phyloP scores from a whole-genome alignment of 1,284 basidiomycete species.

The Vanrija sp. region DNA sequence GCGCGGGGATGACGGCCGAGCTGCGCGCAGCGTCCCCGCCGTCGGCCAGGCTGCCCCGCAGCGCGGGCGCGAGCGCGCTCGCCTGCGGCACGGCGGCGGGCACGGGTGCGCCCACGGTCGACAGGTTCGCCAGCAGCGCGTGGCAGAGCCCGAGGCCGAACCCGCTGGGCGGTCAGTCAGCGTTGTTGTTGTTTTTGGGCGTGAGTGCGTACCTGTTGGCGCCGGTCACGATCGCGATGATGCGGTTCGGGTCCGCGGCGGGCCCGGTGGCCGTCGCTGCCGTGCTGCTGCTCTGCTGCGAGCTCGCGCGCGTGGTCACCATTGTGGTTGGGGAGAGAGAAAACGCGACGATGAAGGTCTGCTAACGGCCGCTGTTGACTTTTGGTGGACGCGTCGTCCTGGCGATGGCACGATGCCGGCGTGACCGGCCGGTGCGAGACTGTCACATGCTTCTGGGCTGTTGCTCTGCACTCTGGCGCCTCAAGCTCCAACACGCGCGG shows the following conservation, averaged over 20 bases:
- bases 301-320: neutral
- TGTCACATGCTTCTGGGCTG: too few relatives aligned
- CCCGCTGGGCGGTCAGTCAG: conserved; percentile 57
- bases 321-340: neutral
- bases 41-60: conserved; percentile 22
- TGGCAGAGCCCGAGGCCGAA: conserved; percentile 81
- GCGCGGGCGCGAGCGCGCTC: conserved; percentile 26
- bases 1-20: conserved; percentile 10
- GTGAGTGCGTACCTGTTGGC: conserved; percentile 60
- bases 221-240: conserved; percentile 61
- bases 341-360: too few relatives aligned
- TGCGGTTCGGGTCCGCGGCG: conserved; percentile 12
- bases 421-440: too few relatives aligned
- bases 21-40: neutral
- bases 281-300: conserved; percentile 11
- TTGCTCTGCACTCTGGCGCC: too few relatives aligned
- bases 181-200: neutral
- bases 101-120: conserved; percentile 35
- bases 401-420: too few relatives aligned
- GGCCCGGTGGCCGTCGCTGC: neutral
- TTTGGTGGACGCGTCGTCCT: too few relatives aligned
- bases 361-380: too few relatives aligned
- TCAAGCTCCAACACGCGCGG: too few relatives aligned
- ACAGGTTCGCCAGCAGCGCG: conserved; percentile 69
- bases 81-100: conserved; percentile 26